These are phyloP conservation scores for Stagonosporopsis vannaccii DNA, from an alignment of 2,329 filamentous ascomycete species.

Conservation along the genomic window DNA sequence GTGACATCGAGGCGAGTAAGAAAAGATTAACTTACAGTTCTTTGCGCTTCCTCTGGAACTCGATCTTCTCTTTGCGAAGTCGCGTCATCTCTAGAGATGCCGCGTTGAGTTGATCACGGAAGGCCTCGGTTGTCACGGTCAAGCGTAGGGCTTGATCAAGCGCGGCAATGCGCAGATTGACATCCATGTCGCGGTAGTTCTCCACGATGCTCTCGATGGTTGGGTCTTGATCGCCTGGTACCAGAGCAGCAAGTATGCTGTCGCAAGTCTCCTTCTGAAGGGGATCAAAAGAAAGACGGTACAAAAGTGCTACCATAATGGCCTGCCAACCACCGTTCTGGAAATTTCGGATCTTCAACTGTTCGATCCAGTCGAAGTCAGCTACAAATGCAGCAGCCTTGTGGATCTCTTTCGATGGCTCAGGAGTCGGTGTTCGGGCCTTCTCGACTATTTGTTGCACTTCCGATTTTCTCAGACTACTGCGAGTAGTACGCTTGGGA, in stretches of 20 bases:
- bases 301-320: slow-evolving; percentile 84
- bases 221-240: slow-evolving; percentile 77
- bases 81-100: slow-evolving; percentile 94
- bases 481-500: slow-evolving; percentile 80
- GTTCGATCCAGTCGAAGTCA: slow-evolving; percentile 83
- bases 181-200: slow-evolving; percentile 77
- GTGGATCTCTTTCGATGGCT: slow-evolving; percentile 56
- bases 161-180: slow-evolving; percentile 81
- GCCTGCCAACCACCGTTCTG: slow-evolving; percentile 88
- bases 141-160: slow-evolving; percentile 88
- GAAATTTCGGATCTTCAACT: slow-evolving; percentile 83
- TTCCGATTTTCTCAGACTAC: slow-evolving; percentile 83
- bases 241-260: slow-evolving; percentile 79
- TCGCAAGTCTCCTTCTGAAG: slow-evolving; percentile 76
- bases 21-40: slow-evolving; percentile 57
- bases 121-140: slow-evolving; percentile 82
- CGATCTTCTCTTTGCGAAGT: slow-evolving; percentile 94
- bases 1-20: neutral
- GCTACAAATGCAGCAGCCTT: slow-evolving; percentile 78
- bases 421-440: slow-evolving; percentile 49
- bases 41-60: slow-evolving; percentile 81
- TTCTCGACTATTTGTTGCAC: slow-evolving; percentile 61
- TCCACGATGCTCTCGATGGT: slow-evolving; percentile 75
- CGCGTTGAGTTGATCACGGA: slow-evolving; percentile 88
- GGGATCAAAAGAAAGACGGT: slow-evolving; percentile 82